Percentiles rank a stretch among this genome's conserved stretches.
These are phyloP conservation scores for Camelina neglecta DNA, from an alignment of 345 rosid species.

Conservation along the genomic window DNA sequence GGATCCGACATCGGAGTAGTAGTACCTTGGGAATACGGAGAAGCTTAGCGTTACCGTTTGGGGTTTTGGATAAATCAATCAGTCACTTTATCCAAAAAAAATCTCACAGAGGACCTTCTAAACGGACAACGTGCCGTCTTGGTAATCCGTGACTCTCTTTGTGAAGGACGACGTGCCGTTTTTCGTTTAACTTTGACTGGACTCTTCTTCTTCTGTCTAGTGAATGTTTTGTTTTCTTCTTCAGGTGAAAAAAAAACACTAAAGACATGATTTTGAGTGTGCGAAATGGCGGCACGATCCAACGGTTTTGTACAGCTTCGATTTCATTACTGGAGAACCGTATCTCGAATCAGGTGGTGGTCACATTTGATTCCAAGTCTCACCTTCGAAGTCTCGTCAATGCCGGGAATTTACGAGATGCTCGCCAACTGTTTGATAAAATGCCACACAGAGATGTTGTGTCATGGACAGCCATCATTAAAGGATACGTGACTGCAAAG, in stretches of 20 bases:
- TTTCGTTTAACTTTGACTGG: neutral
- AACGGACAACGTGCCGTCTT: neutral
- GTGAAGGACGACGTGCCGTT: neutral
- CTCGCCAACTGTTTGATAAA: constrained; percentile 74
- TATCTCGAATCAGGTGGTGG: constrained; percentile 18
- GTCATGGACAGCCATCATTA: constrained; percentile 79
- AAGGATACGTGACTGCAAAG: constrained; percentile 63
- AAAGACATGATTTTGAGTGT: constrained; percentile 28
- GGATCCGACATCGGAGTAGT: constrained; percentile 43
- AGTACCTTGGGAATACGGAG: too few species aligned
- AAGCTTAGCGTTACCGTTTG: constrained; percentile 3
- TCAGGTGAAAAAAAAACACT: neutral
- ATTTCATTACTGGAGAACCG: constrained; percentile 21
- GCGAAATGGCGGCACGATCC: constrained; percentile 39
- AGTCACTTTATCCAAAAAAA: constrained; percentile 4
- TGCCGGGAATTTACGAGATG: constrained; percentile 49
- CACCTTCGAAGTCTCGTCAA: constrained; percentile 47
- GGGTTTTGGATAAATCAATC: neutral
- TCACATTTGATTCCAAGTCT: constrained; percentile 51
- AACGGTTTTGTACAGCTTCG: constrained; percentile 38
- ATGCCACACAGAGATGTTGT: constrained; percentile 69
- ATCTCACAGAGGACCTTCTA: neutral
- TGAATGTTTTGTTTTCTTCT: neutral
- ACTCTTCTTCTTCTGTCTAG: too few species aligned
- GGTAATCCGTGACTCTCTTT: neutral